Percentiles rank a stretch among this genome's conserved stretches.
phyloP scores from a whole-genome alignment of 2,329 filamentous ascomycete species.

The Aspergillus aculeatinus region DNA sequence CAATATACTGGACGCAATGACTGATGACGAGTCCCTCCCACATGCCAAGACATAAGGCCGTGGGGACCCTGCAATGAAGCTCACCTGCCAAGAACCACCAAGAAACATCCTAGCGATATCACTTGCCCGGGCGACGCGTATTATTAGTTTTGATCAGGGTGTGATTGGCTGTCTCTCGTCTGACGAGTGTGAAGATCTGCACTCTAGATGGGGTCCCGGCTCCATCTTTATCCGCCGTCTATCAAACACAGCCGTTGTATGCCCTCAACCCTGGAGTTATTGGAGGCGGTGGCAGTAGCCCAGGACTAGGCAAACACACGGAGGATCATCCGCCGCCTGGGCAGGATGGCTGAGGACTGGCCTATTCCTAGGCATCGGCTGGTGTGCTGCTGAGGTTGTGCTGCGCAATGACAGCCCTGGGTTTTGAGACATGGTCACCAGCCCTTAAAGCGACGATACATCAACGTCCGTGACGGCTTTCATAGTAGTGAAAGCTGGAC shows the following conservation, averaged over 20 bases:
- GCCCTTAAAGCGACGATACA: not conserved
- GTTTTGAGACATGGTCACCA: not conserved
- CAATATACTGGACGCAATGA: not conserved
- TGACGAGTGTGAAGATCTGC: not conserved
- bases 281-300: not conserved
- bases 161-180: not conserved
- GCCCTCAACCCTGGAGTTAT: not conserved
- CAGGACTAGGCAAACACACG: not conserved
- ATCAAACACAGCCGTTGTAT: not conserved
- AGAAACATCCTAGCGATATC: not conserved
- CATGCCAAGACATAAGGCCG: slow-evolving; percentile 1
- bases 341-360: not conserved
- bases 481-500: not conserved
- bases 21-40: slow-evolving; percentile 4
- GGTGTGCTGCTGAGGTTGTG: not conserved
- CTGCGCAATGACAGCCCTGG: not conserved
- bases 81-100: slow-evolving; percentile 2
- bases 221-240: not conserved
- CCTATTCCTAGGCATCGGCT: not conserved
- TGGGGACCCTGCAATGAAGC: slow-evolving; percentile 5
- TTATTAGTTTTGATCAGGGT: not conserved
- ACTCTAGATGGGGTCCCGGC: not conserved
- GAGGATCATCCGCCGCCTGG: not conserved
- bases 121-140: not conserved
- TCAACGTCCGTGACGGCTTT: not conserved